Base-by-base conservation (phyloP, 306 rosid species). In the Quercus suber region DNA sequence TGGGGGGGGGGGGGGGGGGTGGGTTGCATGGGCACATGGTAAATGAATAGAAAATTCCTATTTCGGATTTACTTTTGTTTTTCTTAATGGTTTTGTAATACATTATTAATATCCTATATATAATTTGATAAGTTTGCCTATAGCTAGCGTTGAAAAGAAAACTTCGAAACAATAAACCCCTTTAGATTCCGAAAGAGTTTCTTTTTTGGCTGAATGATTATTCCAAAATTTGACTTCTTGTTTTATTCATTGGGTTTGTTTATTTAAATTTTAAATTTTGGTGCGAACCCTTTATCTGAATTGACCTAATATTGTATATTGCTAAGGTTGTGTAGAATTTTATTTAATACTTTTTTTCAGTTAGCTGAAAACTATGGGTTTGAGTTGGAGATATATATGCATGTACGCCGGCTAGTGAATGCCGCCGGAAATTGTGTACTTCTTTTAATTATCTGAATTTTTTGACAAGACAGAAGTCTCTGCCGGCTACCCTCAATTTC, bases 341-440 rank as follows among this genome's bases (percentile, higher is more conserved):
- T 31, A 1, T 31, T 18, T 8, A 19, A 4, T 6, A 67, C n/a
- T 8, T 19, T 3, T 67, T 35, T 67, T 12, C 14, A 67, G 71
- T 7, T 4, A 15, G 51, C 7, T 19, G 52, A 35, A 35, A 67
- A 31, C 2, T 33, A 41, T 41, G 45, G 45, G 45, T 41, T 41
- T 41, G 12, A 41, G 14, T 17, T 28, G 45, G 71, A 57, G 27
- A 30, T 28, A 65, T 59, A 31, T 52, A 35, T 68, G 72, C 71
- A 35, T 68, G 72, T 23, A 67, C 72, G 71, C 71, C 71, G 71
- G 23, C 49, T 67, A 18, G 21, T 33, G 43, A 67, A 35, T 67
- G 28, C 72, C 72, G 72, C 72, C 9, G 72, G 72, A 10, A 67
- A 19, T 67, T 35, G 25, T 33, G 8, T 18, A 2, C 15, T 67